Evolutionary conservation across 225 moss, liverwort and hornwort genomes (phyloP).

Genomic region (Polytrichum formosum): DNA sequence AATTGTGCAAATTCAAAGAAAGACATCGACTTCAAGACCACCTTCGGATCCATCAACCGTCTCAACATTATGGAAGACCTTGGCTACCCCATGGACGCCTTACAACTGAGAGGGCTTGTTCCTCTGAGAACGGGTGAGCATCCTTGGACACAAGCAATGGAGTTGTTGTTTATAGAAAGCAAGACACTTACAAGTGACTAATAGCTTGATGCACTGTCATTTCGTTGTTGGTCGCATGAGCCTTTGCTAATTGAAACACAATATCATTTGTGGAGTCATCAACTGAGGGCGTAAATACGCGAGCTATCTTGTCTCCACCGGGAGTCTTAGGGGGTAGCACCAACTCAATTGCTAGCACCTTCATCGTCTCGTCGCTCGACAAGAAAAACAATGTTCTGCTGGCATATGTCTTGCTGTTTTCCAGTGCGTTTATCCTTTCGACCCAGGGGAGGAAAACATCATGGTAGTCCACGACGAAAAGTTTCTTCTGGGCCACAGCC

Average conservation of each 20-base stretch:
- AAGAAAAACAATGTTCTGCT: conserved; percentile 49
- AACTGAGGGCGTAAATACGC: conserved; percentile 25
- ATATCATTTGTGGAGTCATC: conserved; percentile 22
- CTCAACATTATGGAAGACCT: too few species aligned
- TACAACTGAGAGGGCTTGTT: too few species aligned
- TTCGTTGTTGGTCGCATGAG: conserved; percentile 50
- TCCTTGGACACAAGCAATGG: background rate
- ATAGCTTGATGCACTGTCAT: conserved; percentile 41
- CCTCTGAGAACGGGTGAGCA: background rate
- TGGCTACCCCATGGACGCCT: too few species aligned
- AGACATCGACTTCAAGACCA: too few species aligned
- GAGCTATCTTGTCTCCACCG: conserved; percentile 11
- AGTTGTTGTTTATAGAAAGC: background rate
- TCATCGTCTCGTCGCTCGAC: conserved; percentile 36
- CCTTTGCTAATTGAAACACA: conserved; percentile 42
- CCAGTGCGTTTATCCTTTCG: conserved; percentile 30
- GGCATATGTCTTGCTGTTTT: conserved; percentile 39
- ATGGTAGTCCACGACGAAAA: conserved; percentile 31
- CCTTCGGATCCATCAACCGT: too few species aligned
- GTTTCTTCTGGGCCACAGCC: conserved; percentile 41
- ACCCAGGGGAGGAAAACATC: conserved; percentile 56
- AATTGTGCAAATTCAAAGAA: too few species aligned
- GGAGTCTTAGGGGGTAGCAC: conserved; percentile 19
- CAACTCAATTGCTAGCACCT: conserved; percentile 61
- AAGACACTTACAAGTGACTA: conserved; percentile 43